phyloP scores from a whole-genome alignment of 495 filamentous ascomycete genomes.

The Acidiella bohemica region DNA sequence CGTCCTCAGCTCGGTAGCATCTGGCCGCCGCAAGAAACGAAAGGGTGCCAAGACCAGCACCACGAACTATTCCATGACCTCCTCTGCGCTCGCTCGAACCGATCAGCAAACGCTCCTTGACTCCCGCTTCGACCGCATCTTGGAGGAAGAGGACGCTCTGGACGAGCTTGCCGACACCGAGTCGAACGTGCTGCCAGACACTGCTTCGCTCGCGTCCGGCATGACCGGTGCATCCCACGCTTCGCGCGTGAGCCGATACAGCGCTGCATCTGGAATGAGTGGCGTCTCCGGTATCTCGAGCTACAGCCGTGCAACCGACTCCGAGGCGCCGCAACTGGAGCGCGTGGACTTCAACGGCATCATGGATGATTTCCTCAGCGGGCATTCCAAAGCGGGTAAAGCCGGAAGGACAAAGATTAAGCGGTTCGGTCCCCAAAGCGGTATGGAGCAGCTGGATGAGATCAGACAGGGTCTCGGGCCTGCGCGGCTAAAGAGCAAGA shows the following conservation, averaged over 20 bases:
- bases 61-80: constrained; percentile 92
- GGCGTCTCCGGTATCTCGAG: constrained; percentile 28
- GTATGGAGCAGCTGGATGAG: constrained; percentile 82
- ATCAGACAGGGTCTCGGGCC: constrained; percentile 66
- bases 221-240: constrained; percentile 36
- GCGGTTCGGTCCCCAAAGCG: constrained; percentile 67
- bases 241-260: constrained; percentile 20
- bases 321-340: constrained; percentile 34
- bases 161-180: constrained; percentile 44
- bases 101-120: constrained; percentile 81
- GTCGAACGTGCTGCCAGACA: constrained; percentile 39
- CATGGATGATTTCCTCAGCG: constrained; percentile 84
- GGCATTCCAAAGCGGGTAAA: constrained; percentile 63
- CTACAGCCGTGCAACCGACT: constrained; percentile 17
- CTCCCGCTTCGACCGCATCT: constrained; percentile 73
- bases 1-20: constrained; percentile 47
- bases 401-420: constrained; percentile 44
- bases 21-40: constrained; percentile 68
- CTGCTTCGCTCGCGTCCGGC: constrained; percentile 41
- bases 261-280: constrained; percentile 32
- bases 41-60: constrained; percentile 82
- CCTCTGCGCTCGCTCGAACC: constrained; percentile 73
- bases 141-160: constrained; percentile 64
- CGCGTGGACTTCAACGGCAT: constrained; percentile 70
- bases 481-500: constrained; percentile 37